A percentile compares a stretch with the other conserved stretches of the same genome.
These are phyloP conservation scores for Platanthera zijinensis DNA, from an alignment of 106 monocot species.

Conservation along the genomic window DNA sequence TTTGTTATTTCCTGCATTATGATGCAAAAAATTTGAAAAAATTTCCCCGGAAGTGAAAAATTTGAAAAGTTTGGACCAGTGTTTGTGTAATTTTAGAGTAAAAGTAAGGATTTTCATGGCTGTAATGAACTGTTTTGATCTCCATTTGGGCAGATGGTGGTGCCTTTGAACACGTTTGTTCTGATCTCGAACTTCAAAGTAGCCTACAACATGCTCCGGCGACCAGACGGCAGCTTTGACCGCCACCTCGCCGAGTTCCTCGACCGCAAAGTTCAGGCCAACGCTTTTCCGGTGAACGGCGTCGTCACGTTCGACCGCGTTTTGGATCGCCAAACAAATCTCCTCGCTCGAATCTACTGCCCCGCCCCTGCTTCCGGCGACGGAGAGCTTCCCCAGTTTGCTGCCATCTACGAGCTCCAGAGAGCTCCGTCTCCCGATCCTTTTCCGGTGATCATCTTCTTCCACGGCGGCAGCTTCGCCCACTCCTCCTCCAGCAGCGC, in stretches of 20 bases:
- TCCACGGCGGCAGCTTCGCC: slow-evolving; percentile 88
- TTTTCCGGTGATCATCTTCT: slow-evolving; percentile 79
- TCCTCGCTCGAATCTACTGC: slow-evolving; percentile 70
- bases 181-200: slow-evolving; percentile 94
- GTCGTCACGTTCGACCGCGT: slow-evolving; percentile 59
- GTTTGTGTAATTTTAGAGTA: background rate
- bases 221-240: slow-evolving; percentile 78
- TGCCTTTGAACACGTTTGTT: slow-evolving; percentile 86
- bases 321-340: slow-evolving; percentile 50
- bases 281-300: slow-evolving; percentile 55
- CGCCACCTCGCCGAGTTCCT: slow-evolving; percentile 75
- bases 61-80: background rate
- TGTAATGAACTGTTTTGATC: too few relatives aligned
- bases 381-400: background rate
- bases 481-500: slow-evolving; percentile 75
- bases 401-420: slow-evolving; percentile 18
- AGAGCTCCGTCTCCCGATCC: slow-evolving; percentile 27
- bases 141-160: slow-evolving; percentile 44
- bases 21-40: background rate
- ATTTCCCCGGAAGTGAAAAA: background rate
- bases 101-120: background rate
- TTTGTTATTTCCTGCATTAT: background rate
- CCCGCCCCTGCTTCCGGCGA: slow-evolving; percentile 15
- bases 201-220: slow-evolving; percentile 82
- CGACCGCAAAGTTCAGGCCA: slow-evolving; percentile 69